Conservation (phyloP, 768 basidiomycete genomes). For the Mycena sanguinolenta region DNA sequence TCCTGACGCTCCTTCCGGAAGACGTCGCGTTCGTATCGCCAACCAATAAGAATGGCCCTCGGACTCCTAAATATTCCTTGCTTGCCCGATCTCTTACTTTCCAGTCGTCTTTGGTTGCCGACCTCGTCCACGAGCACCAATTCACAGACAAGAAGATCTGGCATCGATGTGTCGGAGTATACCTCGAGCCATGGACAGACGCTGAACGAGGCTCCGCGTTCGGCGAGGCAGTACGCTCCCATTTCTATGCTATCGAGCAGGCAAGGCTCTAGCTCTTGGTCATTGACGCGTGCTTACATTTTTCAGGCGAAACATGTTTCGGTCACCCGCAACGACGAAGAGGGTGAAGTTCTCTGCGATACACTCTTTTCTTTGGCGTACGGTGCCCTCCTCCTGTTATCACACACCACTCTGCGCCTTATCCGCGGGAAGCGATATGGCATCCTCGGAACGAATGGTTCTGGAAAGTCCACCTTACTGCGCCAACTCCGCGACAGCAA, state of each 20-base stretch:
- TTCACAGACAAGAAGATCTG: constrained; percentile 70
- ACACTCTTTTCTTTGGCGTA: constrained; percentile 97
- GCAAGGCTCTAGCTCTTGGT: constrained; percentile 47
- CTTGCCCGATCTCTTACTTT: constrained; percentile 76
- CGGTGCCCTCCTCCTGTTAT: constrained; percentile 92
- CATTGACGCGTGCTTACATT: constrained; percentile 18
- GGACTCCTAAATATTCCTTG: constrained; percentile 66
- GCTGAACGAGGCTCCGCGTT: constrained; percentile 63
- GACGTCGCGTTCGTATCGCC: constrained; percentile 58
- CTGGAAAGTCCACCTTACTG: constrained; percentile 96
- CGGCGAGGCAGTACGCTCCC: constrained; percentile 73
- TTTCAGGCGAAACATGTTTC: constrained; percentile 70
- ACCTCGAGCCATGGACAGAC: constrained; percentile 80
- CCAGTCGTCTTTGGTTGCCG: constrained; percentile 80
- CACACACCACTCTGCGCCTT: constrained; percentile 92
- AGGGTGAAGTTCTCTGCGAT: constrained; percentile 91
- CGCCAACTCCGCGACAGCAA: constrained; percentile 95
- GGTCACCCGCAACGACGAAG: constrained; percentile 62
- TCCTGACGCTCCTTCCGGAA: constrained; percentile 72
- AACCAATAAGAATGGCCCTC: constrained; percentile 63
- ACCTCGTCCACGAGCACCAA: constrained; percentile 74
- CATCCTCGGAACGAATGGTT: constrained; percentile 95
- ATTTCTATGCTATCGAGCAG: constrained; percentile 85
- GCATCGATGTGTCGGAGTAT: constrained; percentile 80
- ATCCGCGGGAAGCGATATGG: constrained; percentile 94